Evolutionary conservation across 2,329 filamentous ascomycete species (phyloP), one percentile per base, ranked within the genome.

Genomic region (Zelopaecilomyces penicillatus): DNA sequence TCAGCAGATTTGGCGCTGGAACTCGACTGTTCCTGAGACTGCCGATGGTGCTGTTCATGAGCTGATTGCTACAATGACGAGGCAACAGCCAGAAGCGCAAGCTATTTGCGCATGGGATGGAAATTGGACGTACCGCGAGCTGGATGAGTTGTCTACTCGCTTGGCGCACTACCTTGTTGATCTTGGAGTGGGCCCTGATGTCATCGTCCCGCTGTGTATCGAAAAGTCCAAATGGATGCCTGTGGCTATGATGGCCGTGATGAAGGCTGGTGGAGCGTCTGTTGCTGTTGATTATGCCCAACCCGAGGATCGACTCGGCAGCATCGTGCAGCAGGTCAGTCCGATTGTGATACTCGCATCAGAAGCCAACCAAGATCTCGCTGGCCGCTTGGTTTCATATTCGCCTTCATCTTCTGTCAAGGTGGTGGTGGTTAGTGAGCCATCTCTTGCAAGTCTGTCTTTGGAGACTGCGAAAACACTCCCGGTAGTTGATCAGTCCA

Each of bases 21-120:
- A 54, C 35, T 43, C 48, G 41, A 32, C 29, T 4, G 39, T 49
- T 5, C 52, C 52, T 4, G 47, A 50, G 38, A 12, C 41, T 1
- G 41, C 49, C 10, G 40, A 52, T 5, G 44, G 37, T 4, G 66
- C 64, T 38, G 67, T 70, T 53, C 68, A 71, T 41, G 62, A 68
- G 37, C 47, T 70, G 41, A 60, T 72, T 42, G 58, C 62, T 3
- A 55, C 63, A 8, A 65, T 65, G 28, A 56, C 57, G 3, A 57
- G 64, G 5, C 54, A 49, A 11, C 51, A 56, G 1, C 65, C 68
- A 0, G 43, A 53, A 6, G 50, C 59, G 0, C 50, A 54, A 6
- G 69, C 69, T n/a, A 58, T 71, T 30, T 57, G 64, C 39, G 65
- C 68, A 1, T 71, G 67, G 67, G 68, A 71, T 45, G 69, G 50